These are phyloP conservation scores for Pseudoturritis turrita DNA, from an alignment of 345 rosid species.

Conservation along the genomic window DNA sequence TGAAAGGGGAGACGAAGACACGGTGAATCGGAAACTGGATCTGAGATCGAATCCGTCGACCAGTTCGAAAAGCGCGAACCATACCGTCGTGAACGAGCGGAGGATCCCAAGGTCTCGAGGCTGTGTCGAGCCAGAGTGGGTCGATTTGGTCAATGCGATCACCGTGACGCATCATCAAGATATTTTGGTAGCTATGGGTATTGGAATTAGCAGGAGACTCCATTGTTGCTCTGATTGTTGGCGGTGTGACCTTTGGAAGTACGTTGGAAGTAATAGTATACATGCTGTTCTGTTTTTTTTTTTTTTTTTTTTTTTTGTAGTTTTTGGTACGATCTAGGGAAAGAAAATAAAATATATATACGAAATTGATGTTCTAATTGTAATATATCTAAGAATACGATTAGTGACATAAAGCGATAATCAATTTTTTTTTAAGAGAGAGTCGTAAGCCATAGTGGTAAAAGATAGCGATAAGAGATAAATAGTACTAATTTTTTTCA, in stretches of 20 bases:
- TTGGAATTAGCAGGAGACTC: neutral
- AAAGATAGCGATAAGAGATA: too few relatives aligned
- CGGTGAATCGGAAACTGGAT: slow-evolving; percentile 70
- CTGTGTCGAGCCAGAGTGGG: slow-evolving; percentile 45
- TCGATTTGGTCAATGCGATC: slow-evolving; percentile 62
- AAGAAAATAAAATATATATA: too few relatives aligned
- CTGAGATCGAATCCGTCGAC: slow-evolving; percentile 34
- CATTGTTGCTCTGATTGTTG: slow-evolving; percentile 9
- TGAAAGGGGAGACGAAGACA: slow-evolving; percentile 70
- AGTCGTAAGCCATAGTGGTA: too few relatives aligned
- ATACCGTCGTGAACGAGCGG: slow-evolving; percentile 48
- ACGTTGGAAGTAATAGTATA: neutral
- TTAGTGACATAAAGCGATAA: too few relatives aligned
- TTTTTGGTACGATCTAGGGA: too few relatives aligned
- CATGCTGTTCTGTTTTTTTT: neutral
- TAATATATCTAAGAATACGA: too few relatives aligned
- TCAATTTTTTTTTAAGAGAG: too few relatives aligned
- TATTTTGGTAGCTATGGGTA: slow-evolving; percentile 34
- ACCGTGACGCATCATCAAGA: slow-evolving; percentile 82
- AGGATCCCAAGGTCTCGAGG: slow-evolving; percentile 78
- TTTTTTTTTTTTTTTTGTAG: neutral
- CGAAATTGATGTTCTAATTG: too few relatives aligned
- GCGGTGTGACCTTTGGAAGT: neutral
- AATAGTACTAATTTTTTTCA: too few relatives aligned
- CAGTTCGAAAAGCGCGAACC: slow-evolving; percentile 44